Conservation (phyloP, 371 early-diverging fungal genomes). For the Funneliformis caledonium region DNA sequence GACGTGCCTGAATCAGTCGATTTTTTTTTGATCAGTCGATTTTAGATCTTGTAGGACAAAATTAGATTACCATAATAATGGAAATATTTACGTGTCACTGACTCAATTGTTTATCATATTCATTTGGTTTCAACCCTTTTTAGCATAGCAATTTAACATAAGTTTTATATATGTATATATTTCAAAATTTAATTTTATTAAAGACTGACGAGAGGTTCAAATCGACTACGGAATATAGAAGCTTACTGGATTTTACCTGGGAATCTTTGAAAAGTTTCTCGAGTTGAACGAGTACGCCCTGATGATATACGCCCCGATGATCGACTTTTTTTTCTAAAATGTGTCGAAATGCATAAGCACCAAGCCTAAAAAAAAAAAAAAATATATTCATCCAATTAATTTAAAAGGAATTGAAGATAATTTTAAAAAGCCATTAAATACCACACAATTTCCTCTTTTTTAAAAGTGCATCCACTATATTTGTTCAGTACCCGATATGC, state of each 20-base stretch:
- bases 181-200: neutral
- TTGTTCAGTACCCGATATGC: neutral
- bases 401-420: neutral
- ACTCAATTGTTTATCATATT: no score
- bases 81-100: no score
- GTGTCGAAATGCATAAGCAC: neutral
- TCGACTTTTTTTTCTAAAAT: neutral
- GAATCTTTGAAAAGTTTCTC: neutral
- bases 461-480: neutral
- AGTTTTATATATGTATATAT: no score
- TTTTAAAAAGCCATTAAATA: neutral
- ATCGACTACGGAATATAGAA: neutral
- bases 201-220: conserved; percentile 5
- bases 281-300: neutral
- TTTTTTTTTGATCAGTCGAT: no score
- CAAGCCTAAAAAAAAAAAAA: neutral
- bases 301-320: neutral
- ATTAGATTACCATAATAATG: no score
- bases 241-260: neutral
- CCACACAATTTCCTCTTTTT: neutral
- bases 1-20: no score
- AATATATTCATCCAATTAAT: neutral
- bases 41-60: no score
- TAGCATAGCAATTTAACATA: no score
- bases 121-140: no score